A percentile compares a stretch with the other conserved stretches of the same genome.
Evolutionary conservation across 192 early-diverging fungal genomes (phyloP).

Genomic region (Phlyctochytrium bullatum): DNA sequence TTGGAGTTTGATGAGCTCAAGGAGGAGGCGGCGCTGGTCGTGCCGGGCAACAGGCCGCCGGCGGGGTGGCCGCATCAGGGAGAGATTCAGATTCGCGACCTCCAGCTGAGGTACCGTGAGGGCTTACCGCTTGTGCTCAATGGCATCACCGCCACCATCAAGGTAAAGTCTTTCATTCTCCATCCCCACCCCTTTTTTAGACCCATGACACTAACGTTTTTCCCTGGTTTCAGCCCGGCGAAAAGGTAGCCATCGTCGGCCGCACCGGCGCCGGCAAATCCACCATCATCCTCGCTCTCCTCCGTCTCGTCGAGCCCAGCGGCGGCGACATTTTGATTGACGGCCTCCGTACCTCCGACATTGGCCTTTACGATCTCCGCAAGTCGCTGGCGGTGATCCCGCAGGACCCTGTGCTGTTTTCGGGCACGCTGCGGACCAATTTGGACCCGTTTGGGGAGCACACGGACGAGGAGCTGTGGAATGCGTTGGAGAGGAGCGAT

Average conservation of each 20-base stretch:
- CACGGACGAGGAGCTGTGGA: constrained; percentile 68
- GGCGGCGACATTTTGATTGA: constrained; percentile 35
- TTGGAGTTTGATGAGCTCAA: constrained; percentile 30
- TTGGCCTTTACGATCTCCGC: constrained; percentile 37
- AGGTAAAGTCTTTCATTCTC: too few species aligned
- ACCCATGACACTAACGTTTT: not conserved
- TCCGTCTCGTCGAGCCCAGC: constrained; percentile 37
- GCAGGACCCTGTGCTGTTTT: constrained; percentile 46
- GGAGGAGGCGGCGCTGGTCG: constrained; percentile 24
- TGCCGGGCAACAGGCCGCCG: constrained; percentile 14
- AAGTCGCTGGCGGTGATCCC: constrained; percentile 36
- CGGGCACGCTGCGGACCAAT: constrained; percentile 53
- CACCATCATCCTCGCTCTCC: constrained; percentile 14
- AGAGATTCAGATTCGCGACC: constrained; percentile 36
- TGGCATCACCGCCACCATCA: constrained; percentile 34
- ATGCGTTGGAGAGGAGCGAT: constrained; percentile 60
- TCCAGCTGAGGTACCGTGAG: constrained; percentile 43
- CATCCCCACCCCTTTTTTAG: too few species aligned
- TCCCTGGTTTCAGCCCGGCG: constrained; percentile 22
- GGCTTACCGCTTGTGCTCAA: constrained; percentile 51
- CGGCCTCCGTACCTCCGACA: constrained; percentile 27
- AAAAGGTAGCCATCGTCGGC: constrained; percentile 50
- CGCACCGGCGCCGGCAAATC: constrained; percentile 70
- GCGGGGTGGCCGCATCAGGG: constrained; percentile 43
- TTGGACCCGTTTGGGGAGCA: constrained; percentile 68